Percentiles rank a stretch among this genome's conserved stretches.
These are phyloP conservation scores for Tephrocybe rancida DNA, from an alignment of 768 basidiomycete genomes.

Conservation along the genomic window DNA sequence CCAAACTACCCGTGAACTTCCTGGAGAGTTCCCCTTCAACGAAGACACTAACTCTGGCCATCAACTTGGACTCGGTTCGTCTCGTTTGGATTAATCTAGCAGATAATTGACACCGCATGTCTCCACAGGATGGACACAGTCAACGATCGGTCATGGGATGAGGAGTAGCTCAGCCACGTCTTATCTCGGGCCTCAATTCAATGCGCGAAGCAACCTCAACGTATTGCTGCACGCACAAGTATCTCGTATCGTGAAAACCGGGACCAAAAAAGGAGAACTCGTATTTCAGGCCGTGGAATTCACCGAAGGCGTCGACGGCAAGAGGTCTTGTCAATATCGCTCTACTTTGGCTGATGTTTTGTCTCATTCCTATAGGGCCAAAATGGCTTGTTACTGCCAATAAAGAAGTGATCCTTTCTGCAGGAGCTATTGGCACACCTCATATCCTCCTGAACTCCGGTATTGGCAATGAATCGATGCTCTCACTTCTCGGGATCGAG, in stretches of 20 bases:
- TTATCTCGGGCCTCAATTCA: constrained; percentile 19
- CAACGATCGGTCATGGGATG: constrained; percentile 10
- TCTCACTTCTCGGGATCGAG: constrained; percentile 1
- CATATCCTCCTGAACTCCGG: constrained; percentile 3
- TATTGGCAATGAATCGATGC: not conserved
- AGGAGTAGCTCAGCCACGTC: constrained; percentile 22
- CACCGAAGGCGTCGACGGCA: not conserved
- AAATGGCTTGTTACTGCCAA: constrained; percentile 11
- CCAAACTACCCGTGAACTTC: constrained; percentile 31
- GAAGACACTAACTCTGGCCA: constrained; percentile 42
- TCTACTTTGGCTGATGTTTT: too few relatives aligned
- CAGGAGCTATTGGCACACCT: constrained; percentile 36
- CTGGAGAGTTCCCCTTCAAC: constrained; percentile 38
- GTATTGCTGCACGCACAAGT: constrained; percentile 25
- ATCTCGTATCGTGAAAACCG: constrained; percentile 20
- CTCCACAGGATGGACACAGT: constrained; percentile 14
- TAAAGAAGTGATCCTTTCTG: constrained; percentile 16
- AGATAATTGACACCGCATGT: constrained; percentile 5
- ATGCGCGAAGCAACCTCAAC: constrained; percentile 25
- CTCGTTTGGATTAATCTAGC: not conserved
- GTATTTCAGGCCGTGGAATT: not conserved
- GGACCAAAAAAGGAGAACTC: not conserved
- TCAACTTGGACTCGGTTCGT: constrained; percentile 31
- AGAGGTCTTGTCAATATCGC: not conserved
- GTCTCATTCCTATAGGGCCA: not conserved